Conservation (phyloP, 768 basidiomycete genomes). For the Tulasnella sp. region DNA sequence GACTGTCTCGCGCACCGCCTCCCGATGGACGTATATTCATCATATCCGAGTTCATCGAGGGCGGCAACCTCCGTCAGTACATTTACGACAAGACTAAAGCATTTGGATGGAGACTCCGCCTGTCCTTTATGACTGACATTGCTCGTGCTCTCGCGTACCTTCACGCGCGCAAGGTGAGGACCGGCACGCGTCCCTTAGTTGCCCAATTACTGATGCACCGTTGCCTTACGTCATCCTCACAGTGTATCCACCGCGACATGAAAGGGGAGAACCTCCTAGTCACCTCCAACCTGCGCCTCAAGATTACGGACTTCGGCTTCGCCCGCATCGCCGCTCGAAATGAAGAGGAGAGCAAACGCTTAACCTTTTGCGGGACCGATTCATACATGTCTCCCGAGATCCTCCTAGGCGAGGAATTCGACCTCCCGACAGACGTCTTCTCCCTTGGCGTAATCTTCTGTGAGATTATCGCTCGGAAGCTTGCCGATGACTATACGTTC, state of each 20-base stretch:
- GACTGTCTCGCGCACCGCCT: conserved; percentile 66
- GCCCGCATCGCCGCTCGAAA: conserved; percentile 88
- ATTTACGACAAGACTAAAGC: conserved; percentile 74
- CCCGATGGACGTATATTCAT: conserved; percentile 83
- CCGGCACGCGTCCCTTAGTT: conserved; percentile 53
- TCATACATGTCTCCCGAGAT: conserved; percentile 98
- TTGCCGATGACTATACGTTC: conserved; percentile 65
- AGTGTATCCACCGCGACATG: conserved; percentile 54
- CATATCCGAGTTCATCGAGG: conserved; percentile 88
- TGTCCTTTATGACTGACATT: conserved; percentile 93
- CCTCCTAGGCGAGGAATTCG: conserved; percentile 79
- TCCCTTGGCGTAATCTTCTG: conserved; percentile 88
- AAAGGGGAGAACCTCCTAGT: conserved; percentile 98
- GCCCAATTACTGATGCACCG: neutral
- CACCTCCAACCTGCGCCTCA: conserved; percentile 84
- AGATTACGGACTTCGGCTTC: conserved; percentile 98
- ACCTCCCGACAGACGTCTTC: conserved; percentile 88
- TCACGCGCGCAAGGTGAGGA: conserved; percentile 62
- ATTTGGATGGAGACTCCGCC: conserved; percentile 84
- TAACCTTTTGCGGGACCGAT: conserved; percentile 81
- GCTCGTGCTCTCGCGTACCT: conserved; percentile 93
- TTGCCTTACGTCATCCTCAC: neutral
- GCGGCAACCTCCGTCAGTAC: conserved; percentile 82
- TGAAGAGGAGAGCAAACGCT: conserved; percentile 73
- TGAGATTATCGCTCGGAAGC: conserved; percentile 70